Percentiles rank a stretch among this genome's conserved stretches.
phyloP scores from a whole-genome alignment of 2,329 filamentous ascomycete species.

The Periconia sp. region DNA sequence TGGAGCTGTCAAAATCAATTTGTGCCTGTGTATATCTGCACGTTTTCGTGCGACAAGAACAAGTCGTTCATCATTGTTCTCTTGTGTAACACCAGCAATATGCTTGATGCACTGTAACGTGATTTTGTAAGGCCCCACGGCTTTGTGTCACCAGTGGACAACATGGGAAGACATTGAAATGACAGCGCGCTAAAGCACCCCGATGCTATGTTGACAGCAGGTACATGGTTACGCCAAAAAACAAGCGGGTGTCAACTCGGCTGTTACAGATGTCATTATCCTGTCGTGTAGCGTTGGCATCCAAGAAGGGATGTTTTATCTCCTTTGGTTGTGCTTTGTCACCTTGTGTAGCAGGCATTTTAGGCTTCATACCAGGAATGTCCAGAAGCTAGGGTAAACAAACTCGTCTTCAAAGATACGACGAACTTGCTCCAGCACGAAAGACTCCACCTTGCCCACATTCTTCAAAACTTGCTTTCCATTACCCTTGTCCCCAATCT shows the following conservation, averaged over 20 bases:
- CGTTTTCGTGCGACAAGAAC: conserved; percentile 31
- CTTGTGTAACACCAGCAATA: conserved; percentile 25
- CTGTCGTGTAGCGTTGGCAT: conserved; percentile 5
- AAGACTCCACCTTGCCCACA: conserved; percentile 96
- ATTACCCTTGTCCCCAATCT: conserved; percentile 89
- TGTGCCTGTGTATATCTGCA: conserved; percentile 33
- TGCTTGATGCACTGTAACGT: conserved; percentile 33
- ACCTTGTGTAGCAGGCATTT: conserved; percentile 1
- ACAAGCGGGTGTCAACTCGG: conserved; percentile 23
- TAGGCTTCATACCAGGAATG: conserved; percentile 72
- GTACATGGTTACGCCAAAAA: conserved; percentile 19
- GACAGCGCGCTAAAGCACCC: conserved; percentile 23
- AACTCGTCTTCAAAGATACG: conserved; percentile 98
- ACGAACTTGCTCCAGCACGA: conserved; percentile 93
- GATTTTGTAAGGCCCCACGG: conserved; percentile 18
- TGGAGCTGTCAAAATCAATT: conserved; percentile 34
- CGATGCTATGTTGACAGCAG: conserved; percentile 31
- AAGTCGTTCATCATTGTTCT: conserved; percentile 7
- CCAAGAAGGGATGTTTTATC: conserved; percentile 13
- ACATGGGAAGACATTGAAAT: conserved; percentile 6
- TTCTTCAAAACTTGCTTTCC: conserved; percentile 97
- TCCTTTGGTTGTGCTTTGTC: conserved; percentile 6
- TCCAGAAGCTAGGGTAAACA: conserved; percentile 98
- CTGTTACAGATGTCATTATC: conserved; percentile 14
- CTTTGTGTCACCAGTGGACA: conserved; percentile 24